These are phyloP conservation scores for Aschersonia sp. DNA, from an alignment of 2,329 filamentous ascomycete genomes.

Conservation along the genomic window DNA sequence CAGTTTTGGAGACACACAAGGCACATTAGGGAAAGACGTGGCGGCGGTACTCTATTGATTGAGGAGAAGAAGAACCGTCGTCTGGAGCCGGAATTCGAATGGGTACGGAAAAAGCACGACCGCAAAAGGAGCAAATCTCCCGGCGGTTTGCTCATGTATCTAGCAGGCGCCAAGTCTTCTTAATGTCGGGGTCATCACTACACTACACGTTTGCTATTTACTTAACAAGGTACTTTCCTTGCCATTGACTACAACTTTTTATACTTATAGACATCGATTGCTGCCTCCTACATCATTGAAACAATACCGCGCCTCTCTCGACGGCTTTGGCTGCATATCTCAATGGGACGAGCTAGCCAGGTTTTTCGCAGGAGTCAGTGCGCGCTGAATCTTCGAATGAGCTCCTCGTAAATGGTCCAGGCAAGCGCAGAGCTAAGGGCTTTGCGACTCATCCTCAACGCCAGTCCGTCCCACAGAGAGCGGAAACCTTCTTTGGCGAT, in stretches of 20 bases:
- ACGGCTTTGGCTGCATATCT: too few relatives aligned
- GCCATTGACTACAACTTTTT: too few relatives aligned
- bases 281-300: too few relatives aligned
- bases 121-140: constrained; percentile 42
- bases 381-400: constrained; percentile 47
- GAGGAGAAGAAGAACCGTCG: constrained; percentile 29
- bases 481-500: constrained; percentile 64
- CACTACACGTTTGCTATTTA: neutral
- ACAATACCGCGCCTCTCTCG: too few relatives aligned
- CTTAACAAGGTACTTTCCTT: neutral
- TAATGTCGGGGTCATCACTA: neutral
- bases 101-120: constrained; percentile 41
- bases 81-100: constrained; percentile 35
- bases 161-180: constrained; percentile 29
- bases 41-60: constrained; percentile 27
- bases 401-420: constrained; percentile 93
- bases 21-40: constrained; percentile 41
- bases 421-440: constrained; percentile 87
- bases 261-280: too few relatives aligned
- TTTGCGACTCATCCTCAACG: constrained; percentile 77
- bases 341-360: too few relatives aligned
- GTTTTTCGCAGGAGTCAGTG: neutral
- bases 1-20: constrained; percentile 59
- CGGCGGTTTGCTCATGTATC: constrained; percentile 35
- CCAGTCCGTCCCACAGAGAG: constrained; percentile 75